Evolutionary conservation across 371 early-diverging fungal genomes (phyloP), one percentile per base, ranked within the genome.

Genomic region (Rhizomucor pusillus): DNA sequence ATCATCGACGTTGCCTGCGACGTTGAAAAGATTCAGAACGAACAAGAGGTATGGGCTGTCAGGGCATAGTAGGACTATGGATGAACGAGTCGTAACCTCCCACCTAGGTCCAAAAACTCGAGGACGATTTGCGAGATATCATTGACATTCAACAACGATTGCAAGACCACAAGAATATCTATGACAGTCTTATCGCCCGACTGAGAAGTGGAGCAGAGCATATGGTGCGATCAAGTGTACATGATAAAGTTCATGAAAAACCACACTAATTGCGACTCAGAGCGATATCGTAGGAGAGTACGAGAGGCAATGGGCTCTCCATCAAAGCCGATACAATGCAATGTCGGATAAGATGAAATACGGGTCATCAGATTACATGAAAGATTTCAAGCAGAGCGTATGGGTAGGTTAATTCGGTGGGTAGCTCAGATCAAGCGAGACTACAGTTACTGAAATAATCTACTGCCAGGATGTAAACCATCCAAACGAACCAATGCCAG

Each of bases 401-500:
- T 57, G 57, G 57, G 57, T 57, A 50, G 19, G 41, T 16, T 29
- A 9, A 33, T 35, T 50, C 6, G 12, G 18, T 22, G 33, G 50
- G 14, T 14, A 29, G 3, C 34, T 11, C 3, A 11, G 16, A 44
- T 19, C 9, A 19, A 9, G 44, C 13, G 44, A 18, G 7, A 44
- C 9, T n/a, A 13, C 7, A 18, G 9, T 44, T 11, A 44, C 13
- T 9, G 20, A 10, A 44, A n/a, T 7, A 44, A 44, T n/a, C n/a
- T n/a, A n/a, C 20, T 36, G 7, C 24, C 52, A 74, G 75, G 65
- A 60, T 45, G 65, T 69, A 14, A 47, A 71, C 16, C 71, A 75
- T 52, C 67, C 67, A 0, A 62, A 71, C 37, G 66, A 65, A 43
- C 45, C 22, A 3, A 71, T 75, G 69, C 69, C 71, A 22, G 22